Evolutionary conservation across 805 yeast genomes (phyloP).

Genomic region (Yarrowia sp.): DNA sequence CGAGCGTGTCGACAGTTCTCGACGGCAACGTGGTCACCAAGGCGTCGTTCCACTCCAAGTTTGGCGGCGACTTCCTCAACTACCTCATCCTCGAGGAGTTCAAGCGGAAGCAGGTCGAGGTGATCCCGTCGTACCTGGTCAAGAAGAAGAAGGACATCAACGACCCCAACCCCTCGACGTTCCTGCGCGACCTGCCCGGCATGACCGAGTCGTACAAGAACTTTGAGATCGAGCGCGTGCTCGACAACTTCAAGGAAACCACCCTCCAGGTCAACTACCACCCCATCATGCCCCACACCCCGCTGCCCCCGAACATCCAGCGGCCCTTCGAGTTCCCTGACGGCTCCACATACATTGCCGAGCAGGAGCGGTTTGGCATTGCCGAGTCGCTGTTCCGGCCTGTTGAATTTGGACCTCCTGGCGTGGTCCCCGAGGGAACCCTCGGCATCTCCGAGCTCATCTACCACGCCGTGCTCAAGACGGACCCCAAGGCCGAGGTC

Average conservation of each 20-base stretch:
- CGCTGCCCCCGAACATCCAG: slow-evolving; percentile 39
- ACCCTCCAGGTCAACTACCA: slow-evolving; percentile 42
- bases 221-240: slow-evolving; percentile 44
- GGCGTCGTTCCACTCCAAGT: slow-evolving; percentile 34
- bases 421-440: slow-evolving; percentile 45
- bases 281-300: slow-evolving; percentile 42
- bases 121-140: slow-evolving; percentile 41
- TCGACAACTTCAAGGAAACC: slow-evolving; percentile 51
- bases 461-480: slow-evolving; percentile 46
- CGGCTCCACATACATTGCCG: slow-evolving; percentile 49
- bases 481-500: slow-evolving; percentile 48
- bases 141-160: slow-evolving; percentile 32
- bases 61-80: slow-evolving; percentile 81
- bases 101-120: slow-evolving; percentile 40
- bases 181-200: slow-evolving; percentile 32
- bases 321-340: slow-evolving; percentile 61
- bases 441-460: slow-evolving; percentile 50
- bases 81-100: slow-evolving; percentile 56
- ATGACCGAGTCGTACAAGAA: slow-evolving; percentile 42
- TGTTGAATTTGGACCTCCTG: slow-evolving; percentile 47
- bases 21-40: slow-evolving; percentile 64
- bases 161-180: slow-evolving; percentile 12
- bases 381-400: slow-evolving; percentile 76
- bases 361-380: slow-evolving; percentile 52
- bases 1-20: slow-evolving; percentile 50